Conservation (phyloP, 495 filamentous ascomycete genomes). For the Penicillium fimorum region DNA sequence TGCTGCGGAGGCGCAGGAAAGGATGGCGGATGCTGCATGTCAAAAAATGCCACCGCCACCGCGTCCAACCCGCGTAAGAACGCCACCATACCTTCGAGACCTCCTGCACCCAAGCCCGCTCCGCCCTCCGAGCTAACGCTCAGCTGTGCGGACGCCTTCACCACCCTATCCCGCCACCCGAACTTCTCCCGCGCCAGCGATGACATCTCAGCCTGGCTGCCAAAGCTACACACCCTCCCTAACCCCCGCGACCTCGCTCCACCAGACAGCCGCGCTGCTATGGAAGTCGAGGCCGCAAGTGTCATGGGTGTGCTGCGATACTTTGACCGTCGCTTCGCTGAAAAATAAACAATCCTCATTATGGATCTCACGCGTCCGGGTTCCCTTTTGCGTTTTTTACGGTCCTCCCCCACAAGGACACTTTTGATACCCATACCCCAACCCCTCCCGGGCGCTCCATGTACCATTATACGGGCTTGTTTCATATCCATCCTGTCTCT, state of each 20-base stretch:
- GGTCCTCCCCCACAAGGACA: conserved; percentile 14
- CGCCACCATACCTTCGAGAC: conserved; percentile 26
- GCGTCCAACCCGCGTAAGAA: conserved; percentile 26
- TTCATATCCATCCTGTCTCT: conserved; percentile 6
- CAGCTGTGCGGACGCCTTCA: conserved; percentile 78
- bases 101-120: conserved; percentile 29
- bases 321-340: conserved; percentile 73
- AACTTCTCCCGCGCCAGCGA: conserved; percentile 74
- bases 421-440: conserved; percentile 43
- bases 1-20: conserved; percentile 53
- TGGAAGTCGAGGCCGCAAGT: conserved; percentile 82
- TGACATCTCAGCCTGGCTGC: conserved; percentile 72
- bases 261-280: conserved; percentile 51
- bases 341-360: conserved; percentile 32
- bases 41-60: conserved; percentile 32
- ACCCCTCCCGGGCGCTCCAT: conserved; percentile 28
- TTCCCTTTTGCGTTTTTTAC: conserved; percentile 16
- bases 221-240: conserved; percentile 64
- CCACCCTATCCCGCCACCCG: conserved; percentile 74
- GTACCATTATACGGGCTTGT: conserved; percentile 28
- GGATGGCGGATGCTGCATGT: conserved; percentile 54
- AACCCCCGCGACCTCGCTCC: conserved; percentile 39
- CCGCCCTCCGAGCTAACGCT: conserved; percentile 41
- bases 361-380: not conserved
- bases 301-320: conserved; percentile 82